Percentiles rank a stretch among this genome's conserved stretches.
phyloP scores from a whole-genome alignment of 805 yeast species.

The Brettanomyces naardenensis region DNA sequence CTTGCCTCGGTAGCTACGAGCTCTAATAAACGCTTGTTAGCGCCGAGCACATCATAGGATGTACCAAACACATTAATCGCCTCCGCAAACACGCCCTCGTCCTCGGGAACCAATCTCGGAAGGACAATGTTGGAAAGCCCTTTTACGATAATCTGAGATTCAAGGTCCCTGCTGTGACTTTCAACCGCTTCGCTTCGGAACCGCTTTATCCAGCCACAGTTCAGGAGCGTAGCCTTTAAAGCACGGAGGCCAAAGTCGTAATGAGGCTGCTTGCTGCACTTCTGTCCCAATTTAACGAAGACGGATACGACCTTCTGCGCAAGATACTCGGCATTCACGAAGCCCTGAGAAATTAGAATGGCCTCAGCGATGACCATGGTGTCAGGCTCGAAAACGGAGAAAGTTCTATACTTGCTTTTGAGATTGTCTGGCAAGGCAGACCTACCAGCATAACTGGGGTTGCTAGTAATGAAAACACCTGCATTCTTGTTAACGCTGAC shows the following conservation, averaged over 20 bases:
- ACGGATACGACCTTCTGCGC: conserved; percentile 47
- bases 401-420: conserved; percentile 67
- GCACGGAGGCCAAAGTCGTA: conserved; percentile 91
- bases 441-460: conserved; percentile 84
- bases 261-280: conserved; percentile 52
- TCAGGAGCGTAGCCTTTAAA: conserved; percentile 55
- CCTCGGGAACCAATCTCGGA: conserved; percentile 58
- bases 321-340: conserved; percentile 35
- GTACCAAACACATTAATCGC: conserved; percentile 21
- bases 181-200: background rate
- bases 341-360: conserved; percentile 67
- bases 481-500: conserved; percentile 37
- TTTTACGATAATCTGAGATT: conserved; percentile 30
- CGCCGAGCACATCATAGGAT: background rate
- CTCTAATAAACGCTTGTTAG: background rate
- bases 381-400: conserved; percentile 72
- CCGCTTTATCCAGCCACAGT: conserved; percentile 42
- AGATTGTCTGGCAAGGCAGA: conserved; percentile 78
- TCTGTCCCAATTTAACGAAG: conserved; percentile 35
- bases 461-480: conserved; percentile 85
- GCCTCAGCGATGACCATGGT: conserved; percentile 59
- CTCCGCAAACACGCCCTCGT: conserved; percentile 33
- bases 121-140: conserved; percentile 54
- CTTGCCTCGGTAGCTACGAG: background rate
- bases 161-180: background rate